Evolutionary conservation across 495 filamentous ascomycete species (phyloP).

Genomic region (Podospora bellae-mahoneyi): DNA sequence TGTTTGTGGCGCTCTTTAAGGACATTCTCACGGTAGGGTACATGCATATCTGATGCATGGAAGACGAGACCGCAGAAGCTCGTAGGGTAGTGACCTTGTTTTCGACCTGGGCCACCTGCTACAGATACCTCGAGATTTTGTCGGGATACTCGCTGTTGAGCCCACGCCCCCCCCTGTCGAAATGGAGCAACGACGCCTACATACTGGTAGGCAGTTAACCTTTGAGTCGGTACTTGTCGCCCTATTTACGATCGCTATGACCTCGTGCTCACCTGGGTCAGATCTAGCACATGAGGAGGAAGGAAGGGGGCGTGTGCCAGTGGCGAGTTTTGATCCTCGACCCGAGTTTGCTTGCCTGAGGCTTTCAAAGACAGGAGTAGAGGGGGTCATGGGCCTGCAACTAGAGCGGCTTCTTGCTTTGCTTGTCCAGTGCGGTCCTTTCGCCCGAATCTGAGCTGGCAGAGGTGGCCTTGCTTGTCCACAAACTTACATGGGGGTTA

Average conservation of each 20-base stretch:
- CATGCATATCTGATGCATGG: slow-evolving; percentile 36
- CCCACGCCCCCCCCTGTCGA: not conserved
- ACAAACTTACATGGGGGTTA: slow-evolving; percentile 29
- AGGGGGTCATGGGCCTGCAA: slow-evolving; percentile 28
- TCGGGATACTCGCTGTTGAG: slow-evolving; percentile 16
- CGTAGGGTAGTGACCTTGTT: slow-evolving; percentile 15
- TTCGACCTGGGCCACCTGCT: slow-evolving; percentile 8
- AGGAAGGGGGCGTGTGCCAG: not conserved
- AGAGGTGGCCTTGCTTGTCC: slow-evolving; percentile 15
- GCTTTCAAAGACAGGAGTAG: slow-evolving; percentile 15
- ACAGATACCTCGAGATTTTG: slow-evolving; percentile 16
- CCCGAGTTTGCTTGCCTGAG: slow-evolving; percentile 23
- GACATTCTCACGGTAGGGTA: slow-evolving; percentile 31
- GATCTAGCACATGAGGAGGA: not conserved
- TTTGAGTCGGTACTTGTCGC: not conserved
- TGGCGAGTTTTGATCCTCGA: slow-evolving; percentile 15
- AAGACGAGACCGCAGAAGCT: slow-evolving; percentile 29
- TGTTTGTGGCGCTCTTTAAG: slow-evolving; percentile 31
- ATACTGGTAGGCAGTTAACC: not conserved
- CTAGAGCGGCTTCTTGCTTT: slow-evolving; percentile 36
- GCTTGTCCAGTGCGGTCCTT: slow-evolving; percentile 34
- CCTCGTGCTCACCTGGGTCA: not conserved
- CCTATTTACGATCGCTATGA: not conserved
- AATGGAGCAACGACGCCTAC: not conserved
- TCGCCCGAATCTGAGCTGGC: slow-evolving; percentile 28